A percentile compares a stretch with the other conserved stretches of the same genome.
These are phyloP conservation scores for Diphasiastrum complanatum DNA, from an alignment of 83 land plant genomes.

Conservation along the genomic window DNA sequence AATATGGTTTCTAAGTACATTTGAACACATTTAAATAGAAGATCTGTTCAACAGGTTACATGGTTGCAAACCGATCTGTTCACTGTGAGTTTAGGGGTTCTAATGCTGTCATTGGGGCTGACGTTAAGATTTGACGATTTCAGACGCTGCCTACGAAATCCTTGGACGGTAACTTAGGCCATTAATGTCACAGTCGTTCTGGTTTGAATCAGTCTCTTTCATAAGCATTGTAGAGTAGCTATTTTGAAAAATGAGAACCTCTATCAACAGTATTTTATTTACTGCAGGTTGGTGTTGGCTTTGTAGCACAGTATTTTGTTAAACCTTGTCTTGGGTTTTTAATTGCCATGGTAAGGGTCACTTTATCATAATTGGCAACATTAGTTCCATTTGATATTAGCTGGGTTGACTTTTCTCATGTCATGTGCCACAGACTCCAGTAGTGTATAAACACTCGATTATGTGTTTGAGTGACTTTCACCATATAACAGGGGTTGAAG, in stretches of 20 bases:
- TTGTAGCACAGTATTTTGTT: constrained; percentile 70
- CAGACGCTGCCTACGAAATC: constrained; percentile 80
- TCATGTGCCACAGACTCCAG: neutral
- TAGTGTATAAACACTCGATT: constrained; percentile 5
- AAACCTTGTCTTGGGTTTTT: constrained; percentile 70
- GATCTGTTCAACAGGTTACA: constrained; percentile 50
- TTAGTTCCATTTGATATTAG: neutral
- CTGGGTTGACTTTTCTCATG: neutral
- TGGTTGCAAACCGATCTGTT: constrained; percentile 96
- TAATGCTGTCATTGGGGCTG: constrained; percentile 98
- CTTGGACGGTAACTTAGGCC: constrained; percentile 96
- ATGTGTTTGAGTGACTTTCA: constrained; percentile 1
- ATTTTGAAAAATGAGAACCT: neutral
- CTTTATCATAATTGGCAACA: neutral
- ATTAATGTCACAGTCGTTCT: too few species aligned
- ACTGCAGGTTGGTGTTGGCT: constrained; percentile 82
- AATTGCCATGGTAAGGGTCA: constrained; percentile 60
- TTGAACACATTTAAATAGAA: neutral
- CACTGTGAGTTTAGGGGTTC: constrained; percentile 79
- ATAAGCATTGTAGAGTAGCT: neutral
- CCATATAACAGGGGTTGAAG: constrained; percentile 47
- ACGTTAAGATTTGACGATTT: constrained; percentile 96
- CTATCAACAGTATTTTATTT: neutral
- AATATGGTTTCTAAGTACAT: too few species aligned
- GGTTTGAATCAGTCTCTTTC: too few species aligned